Conservation (phyloP, 305 asterid genomes). For the Nicotiana rustica region DNA sequence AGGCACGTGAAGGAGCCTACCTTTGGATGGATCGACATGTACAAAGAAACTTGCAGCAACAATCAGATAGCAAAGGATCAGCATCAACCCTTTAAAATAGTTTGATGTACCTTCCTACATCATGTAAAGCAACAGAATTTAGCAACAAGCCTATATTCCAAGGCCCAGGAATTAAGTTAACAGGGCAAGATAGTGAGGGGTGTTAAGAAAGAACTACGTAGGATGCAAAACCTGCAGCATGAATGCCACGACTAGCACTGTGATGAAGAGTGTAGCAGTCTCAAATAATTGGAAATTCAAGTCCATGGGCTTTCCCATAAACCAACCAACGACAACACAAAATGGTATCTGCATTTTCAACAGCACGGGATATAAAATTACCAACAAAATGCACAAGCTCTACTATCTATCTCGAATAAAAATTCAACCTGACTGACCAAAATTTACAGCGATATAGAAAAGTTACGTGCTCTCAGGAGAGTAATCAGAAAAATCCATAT, state of each 20-base stretch:
- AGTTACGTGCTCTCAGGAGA: neutral
- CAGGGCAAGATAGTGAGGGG: neutral
- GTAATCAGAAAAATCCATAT: neutral
- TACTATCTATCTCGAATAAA: neutral
- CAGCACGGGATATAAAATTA: conserved; percentile 36
- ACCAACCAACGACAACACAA: conserved; percentile 97
- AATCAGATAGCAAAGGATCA: conserved; percentile 91
- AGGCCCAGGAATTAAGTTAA: neutral
- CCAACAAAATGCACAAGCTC: neutral
- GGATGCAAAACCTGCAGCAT: conserved; percentile 85
- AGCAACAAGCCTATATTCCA: neutral
- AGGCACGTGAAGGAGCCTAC: conserved; percentile 49
- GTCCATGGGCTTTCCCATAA: conserved; percentile 97
- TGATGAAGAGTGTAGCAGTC: conserved; percentile 93
- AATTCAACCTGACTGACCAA: conserved; percentile 7
- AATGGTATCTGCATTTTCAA: conserved; percentile 83
- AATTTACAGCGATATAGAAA: neutral
- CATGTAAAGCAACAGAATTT: conserved; percentile 35
- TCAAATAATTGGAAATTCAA: conserved; percentile 97
- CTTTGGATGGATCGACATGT: conserved; percentile 75
- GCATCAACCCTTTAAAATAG: conserved; percentile 98
- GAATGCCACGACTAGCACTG: conserved; percentile 96
- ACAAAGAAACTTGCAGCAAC: conserved; percentile 99
- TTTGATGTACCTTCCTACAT: conserved; percentile 98
- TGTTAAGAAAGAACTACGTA: conserved; percentile 24